These are phyloP conservation scores for Davidsoniella neocaledoniae DNA, from an alignment of 2,329 filamentous ascomycete genomes.

Conservation along the genomic window DNA sequence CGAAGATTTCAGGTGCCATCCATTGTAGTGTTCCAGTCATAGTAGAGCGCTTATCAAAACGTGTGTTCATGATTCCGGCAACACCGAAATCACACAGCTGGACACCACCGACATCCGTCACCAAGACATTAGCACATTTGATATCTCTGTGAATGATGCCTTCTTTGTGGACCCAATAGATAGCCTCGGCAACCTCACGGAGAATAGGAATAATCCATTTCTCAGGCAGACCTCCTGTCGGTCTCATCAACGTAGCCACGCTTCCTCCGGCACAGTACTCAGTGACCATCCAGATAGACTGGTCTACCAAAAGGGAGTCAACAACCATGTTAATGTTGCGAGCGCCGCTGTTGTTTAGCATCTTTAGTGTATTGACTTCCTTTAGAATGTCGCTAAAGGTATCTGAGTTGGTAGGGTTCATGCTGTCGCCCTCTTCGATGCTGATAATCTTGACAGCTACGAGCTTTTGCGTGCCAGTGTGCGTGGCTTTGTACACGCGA, in stretches of 20 bases:
- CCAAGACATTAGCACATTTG: conserved; percentile 45
- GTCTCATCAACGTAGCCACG: conserved; percentile 38
- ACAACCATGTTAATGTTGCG: conserved; percentile 50
- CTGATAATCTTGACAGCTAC: conserved; percentile 62
- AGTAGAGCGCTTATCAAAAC: conserved; percentile 44
- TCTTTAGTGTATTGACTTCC: conserved; percentile 37
- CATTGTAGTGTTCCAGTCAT: conserved; percentile 52
- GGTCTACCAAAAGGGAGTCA: conserved; percentile 44
- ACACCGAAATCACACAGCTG: conserved; percentile 55
- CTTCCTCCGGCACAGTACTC: conserved; percentile 54
- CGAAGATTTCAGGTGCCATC: conserved; percentile 50
- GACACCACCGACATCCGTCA: conserved; percentile 45
- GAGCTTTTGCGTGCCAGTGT: conserved; percentile 24
- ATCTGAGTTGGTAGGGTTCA: conserved; percentile 36
- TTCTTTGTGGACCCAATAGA: conserved; percentile 32
- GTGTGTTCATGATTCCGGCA: conserved; percentile 44
- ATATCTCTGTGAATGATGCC: conserved; percentile 36
- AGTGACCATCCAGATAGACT: conserved; percentile 51
- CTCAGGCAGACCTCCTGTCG: conserved; percentile 31
- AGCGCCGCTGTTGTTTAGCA: conserved; percentile 43
- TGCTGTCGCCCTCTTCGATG: conserved; percentile 51
- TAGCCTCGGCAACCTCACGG: conserved; percentile 30
- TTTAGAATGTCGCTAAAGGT: conserved; percentile 35
- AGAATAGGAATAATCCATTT: conserved; percentile 35
- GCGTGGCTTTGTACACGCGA: conserved; percentile 43